phyloP scores from a whole-genome alignment of 495 filamentous ascomycete genomes.

The Darksidea phi region DNA sequence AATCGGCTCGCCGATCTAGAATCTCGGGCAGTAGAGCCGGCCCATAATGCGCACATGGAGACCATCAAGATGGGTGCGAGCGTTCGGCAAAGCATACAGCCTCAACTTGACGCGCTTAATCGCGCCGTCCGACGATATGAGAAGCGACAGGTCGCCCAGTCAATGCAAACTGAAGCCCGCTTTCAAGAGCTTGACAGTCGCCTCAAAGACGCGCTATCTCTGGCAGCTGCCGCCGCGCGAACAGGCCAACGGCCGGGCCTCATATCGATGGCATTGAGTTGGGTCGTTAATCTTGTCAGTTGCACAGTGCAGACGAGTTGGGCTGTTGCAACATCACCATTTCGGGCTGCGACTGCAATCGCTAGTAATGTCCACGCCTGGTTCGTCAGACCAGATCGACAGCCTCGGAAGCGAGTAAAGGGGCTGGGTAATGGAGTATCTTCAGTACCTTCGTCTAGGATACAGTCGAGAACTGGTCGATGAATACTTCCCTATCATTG shows the following conservation, averaged over 20 bases:
- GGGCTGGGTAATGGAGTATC: conserved; percentile 9
- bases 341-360: conserved; percentile 7
- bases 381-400: conserved; percentile 14
- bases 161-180: conserved; percentile 71
- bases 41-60: conserved; percentile 37
- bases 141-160: conserved; percentile 72
- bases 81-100: conserved; percentile 64
- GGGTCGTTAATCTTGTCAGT: conserved; percentile 15
- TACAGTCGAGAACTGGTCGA: conserved; percentile 28
- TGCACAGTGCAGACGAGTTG: conserved; percentile 19
- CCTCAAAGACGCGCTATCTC: conserved; percentile 71
- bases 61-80: conserved; percentile 56
- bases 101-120: conserved; percentile 84
- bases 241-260: conserved; percentile 47
- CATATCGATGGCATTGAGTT: conserved; percentile 18
- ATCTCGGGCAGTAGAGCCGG: conserved; percentile 50
- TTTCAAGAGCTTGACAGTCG: conserved; percentile 67
- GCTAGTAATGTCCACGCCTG: conserved; percentile 15
- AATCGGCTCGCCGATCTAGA: conserved; percentile 72
- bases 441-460: conserved; percentile 21
- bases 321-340: conserved; percentile 25
- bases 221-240: conserved; percentile 68
- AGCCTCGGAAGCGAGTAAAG: conserved; percentile 18
- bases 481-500: conserved; percentile 7
- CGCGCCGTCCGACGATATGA: conserved; percentile 92